Base-by-base conservation (phyloP, 2,329 filamentous ascomycete species). In the Clonostachys solani region DNA sequence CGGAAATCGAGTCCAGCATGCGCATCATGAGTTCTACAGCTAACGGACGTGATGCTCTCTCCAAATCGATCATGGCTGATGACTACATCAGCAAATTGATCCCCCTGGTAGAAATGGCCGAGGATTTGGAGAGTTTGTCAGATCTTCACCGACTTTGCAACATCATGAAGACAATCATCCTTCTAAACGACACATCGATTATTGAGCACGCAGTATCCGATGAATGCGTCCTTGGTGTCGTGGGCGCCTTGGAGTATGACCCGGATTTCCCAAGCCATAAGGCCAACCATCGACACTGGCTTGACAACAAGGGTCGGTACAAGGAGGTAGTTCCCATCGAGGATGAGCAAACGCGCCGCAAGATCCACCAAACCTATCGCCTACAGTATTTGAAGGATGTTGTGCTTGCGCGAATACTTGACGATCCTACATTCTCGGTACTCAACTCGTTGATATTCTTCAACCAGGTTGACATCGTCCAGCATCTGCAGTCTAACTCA, bases 391-490 rank as follows among this genome's bases (percentile, higher is more conserved):
- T 99, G 47, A 99, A 97, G 66, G 94, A 99, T 60, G 94, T 99
- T n/a, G 92, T 97, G 1, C 79, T 99, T 40, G 94, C 94, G 33
- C 84, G 94, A 52, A 97, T 99, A 53, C 78, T 99, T 51, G 94
- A 99, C 67, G 94, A 99, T 64, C 92, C 92, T 44, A 99, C 94
- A 17, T 99, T 97, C 66, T 95, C 90, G 19, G 92, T 97, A 23
- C 83, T 99, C 54, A 99, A 97, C 69, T 96, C 91, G 44, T 80
- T 97, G 57, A 99, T 99, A 56, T 99, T 96, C 73, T 99, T 95
- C 77, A 94, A 97, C 70, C 94, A 99, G 71, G 92, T 97, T 57
- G 94, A 97, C 61, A 96, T 99, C 61, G 87, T 99, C 44, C 89
- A 92, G 60, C 89, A 97, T 67, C 77, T 99, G n/a, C 92, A 96